These are phyloP conservation scores for Asterophora parasitica DNA, from an alignment of 768 basidiomycete genomes.

Conservation along the genomic window DNA sequence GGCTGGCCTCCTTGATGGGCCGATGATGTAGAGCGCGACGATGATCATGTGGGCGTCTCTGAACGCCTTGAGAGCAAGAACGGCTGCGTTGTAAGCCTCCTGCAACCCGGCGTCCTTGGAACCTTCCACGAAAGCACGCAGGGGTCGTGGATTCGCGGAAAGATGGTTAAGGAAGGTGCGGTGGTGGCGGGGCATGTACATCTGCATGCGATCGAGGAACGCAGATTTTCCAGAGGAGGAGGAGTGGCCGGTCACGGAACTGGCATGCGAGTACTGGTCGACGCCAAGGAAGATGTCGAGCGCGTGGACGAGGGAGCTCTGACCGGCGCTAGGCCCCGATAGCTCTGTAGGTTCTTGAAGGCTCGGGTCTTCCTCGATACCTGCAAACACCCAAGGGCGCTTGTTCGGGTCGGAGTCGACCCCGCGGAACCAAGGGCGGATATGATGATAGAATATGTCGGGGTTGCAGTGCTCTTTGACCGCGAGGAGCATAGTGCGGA, in stretches of 20 bases:
- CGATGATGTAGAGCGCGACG: constrained; percentile 72
- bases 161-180: constrained; percentile 73
- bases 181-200: constrained; percentile 84
- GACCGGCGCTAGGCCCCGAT: constrained; percentile 84
- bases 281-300: constrained; percentile 74
- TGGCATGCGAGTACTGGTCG: constrained; percentile 41
- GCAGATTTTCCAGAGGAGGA: constrained; percentile 26
- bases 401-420: constrained; percentile 48
- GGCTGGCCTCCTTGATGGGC: constrained; percentile 49
- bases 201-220: constrained; percentile 72
- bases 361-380: constrained; percentile 41
- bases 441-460: constrained; percentile 62
- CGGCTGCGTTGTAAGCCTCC: constrained; percentile 63
- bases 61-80: constrained; percentile 66
- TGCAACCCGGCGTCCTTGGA: constrained; percentile 31
- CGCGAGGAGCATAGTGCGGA: constrained; percentile 58
- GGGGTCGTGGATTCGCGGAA: constrained; percentile 50
- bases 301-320: constrained; percentile 74
- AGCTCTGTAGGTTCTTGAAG: constrained; percentile 47
- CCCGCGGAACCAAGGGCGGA: constrained; percentile 85
- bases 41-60: constrained; percentile 79
- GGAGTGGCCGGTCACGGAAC: constrained; percentile 19
- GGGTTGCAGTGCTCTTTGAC: constrained; percentile 79
- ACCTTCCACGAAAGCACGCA: constrained; percentile 51
- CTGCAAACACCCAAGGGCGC: constrained; percentile 53